Base-by-base conservation (phyloP, 2,329 filamentous ascomycete species). In the Coniochaeta ligniaria region DNA sequence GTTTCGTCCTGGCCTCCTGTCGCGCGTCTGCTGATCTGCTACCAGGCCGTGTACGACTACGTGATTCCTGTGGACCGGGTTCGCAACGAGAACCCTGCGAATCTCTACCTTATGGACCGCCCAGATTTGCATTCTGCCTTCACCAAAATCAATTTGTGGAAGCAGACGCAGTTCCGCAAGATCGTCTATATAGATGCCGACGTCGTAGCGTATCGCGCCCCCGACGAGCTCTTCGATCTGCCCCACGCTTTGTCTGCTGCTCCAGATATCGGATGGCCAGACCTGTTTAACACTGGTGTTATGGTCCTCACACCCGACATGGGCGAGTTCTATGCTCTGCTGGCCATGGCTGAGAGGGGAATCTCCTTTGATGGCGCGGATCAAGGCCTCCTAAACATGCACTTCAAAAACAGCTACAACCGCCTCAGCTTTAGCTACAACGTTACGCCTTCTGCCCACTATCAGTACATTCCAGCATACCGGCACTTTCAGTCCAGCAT, bases 351-450 rank as follows among this genome's bases (percentile, higher is more conserved):
- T 28, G 84, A 92, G 67, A 82, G 87, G 60, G 93, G 93, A 28
- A 90, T 94, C 71, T 97, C 93, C 65, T 99, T 99, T 71, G 95
- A 99, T 72, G 95, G 95, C 57, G 95, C 95, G 41, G 95, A 99
- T 72, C 95, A 99, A 76, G 95, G 95, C 60, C 79, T 99, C 58
- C 78, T 99, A 67, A 99, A 99, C 74, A 93, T 96, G 82, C 90
- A 98, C 76, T 99, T 95, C 76, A 83, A 89, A 75, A 80, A 88
- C 72, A 84, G 83, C 63, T 96, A 88, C 84, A 88, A 97, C 74
- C 87, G 93, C 66, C 76, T 99, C 70, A 93, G 91, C 75, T 99
- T 99, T 76, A 89, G 88, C 58, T 99, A 98, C 80, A 99, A 99
- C 73, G 95, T 95, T 74, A 99, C 95, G 0, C 95, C 95, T 1